Conservation (phyloP, 257 asterid species). For the Gardenia jasminoides region DNA sequence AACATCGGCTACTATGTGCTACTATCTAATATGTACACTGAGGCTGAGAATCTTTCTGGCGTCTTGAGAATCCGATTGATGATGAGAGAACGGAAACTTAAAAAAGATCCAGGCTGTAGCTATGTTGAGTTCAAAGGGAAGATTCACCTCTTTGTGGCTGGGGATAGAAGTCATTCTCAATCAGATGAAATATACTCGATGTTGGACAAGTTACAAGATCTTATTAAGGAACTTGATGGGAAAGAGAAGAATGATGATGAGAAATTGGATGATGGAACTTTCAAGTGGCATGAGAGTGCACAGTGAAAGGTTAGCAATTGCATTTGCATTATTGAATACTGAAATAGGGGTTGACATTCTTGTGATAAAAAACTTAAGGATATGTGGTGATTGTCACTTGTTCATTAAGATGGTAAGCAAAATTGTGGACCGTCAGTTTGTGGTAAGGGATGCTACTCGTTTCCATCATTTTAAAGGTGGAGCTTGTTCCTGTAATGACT, state of each 20-base stretch:
- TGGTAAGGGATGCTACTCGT: constrained; percentile 87
- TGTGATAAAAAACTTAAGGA: constrained; percentile 81
- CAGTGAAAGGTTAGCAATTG: constrained; percentile 83
- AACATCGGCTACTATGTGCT: constrained; percentile 82
- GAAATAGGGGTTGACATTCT: constrained; percentile 44
- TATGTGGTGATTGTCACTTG: constrained; percentile 75
- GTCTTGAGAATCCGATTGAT: constrained; percentile 57
- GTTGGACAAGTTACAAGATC: constrained; percentile 53
- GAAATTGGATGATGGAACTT: constrained; percentile 23
- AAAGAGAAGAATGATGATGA: constrained; percentile 13
- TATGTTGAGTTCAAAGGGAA: constrained; percentile 59
- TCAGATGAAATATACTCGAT: constrained; percentile 43
- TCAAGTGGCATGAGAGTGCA: constrained; percentile 40
- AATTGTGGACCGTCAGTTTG: constrained; percentile 44
- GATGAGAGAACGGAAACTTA: constrained; percentile 69
- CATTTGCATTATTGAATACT: constrained; percentile 61
- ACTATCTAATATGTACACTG: constrained; percentile 63
- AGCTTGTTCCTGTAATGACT: constrained; percentile 85
- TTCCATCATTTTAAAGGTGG: constrained; percentile 83
- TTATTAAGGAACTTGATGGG: constrained; percentile 21
- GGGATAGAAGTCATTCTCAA: constrained; percentile 60
- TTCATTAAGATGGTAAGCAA: constrained; percentile 67
- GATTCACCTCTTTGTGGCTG: constrained; percentile 74
- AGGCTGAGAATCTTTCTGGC: constrained; percentile 50
- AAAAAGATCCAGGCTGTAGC: constrained; percentile 87